Percentiles rank a stretch among this genome's conserved stretches.
Evolutionary conservation across 2,329 filamentous ascomycete genomes (phyloP).

Genomic region (Fusarium siculi): DNA sequence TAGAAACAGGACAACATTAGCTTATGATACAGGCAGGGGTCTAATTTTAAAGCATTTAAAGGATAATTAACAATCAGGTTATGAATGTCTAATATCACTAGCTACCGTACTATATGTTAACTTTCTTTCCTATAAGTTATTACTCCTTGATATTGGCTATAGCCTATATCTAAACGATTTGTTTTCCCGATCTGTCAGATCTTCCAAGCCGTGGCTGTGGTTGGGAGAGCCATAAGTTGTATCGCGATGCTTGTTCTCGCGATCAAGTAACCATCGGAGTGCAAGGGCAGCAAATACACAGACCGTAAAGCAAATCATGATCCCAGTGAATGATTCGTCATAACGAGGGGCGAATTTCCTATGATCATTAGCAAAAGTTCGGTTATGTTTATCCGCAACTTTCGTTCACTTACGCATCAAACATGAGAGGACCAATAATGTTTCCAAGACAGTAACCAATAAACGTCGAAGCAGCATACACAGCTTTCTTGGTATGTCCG

Average conservation of each 20-base stretch:
- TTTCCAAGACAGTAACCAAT: neutral
- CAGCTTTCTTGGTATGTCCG: neutral
- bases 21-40: fast-evolving
- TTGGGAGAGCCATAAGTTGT: neutral
- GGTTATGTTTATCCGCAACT: fast-evolving
- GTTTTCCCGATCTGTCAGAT: neutral
- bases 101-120: neutral
- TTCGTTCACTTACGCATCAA: neutral
- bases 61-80: too few species aligned
- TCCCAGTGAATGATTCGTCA: neutral
- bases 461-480: neutral
- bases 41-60: neutral
- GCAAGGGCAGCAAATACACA: neutral
- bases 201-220: neutral
- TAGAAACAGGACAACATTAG: neutral
- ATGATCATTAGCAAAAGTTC: neutral
- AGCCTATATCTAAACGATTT: neutral
- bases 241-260: neutral
- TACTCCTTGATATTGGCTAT: neutral
- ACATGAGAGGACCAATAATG: neutral
- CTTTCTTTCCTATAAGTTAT: too few species aligned
- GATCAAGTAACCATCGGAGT: neutral
- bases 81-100: too few species aligned
- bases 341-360: neutral
- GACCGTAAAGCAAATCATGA: neutral